Evolutionary conservation across 2,329 filamentous ascomycete species (phyloP).

Genomic region (Cladosporium austrohemisphaericum): DNA sequence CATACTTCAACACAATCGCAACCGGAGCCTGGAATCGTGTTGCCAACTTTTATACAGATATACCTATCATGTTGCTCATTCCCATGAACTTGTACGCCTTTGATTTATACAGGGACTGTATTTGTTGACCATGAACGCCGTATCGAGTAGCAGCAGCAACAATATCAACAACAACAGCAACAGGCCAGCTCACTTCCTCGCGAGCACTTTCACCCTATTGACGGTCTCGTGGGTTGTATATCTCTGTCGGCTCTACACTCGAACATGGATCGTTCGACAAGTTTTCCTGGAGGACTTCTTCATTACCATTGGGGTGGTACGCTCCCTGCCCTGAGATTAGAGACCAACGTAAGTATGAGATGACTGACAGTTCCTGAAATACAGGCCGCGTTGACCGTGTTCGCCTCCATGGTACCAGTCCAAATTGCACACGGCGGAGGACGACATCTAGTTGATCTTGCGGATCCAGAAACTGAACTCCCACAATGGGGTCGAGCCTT

Average conservation of each 20-base stretch:
- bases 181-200: background rate
- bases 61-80: too few relatives aligned
- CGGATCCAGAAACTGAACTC: background rate
- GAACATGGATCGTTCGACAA: background rate
- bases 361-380: too few relatives aligned
- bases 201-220: background rate
- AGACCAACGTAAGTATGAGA: too few relatives aligned
- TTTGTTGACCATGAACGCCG: too few relatives aligned
- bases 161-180: background rate
- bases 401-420: background rate
- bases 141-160: too few relatives aligned
- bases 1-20: too few relatives aligned
- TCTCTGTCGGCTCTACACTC: background rate
- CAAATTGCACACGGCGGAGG: constrained; percentile 1
- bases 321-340: too few relatives aligned
- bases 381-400: background rate
- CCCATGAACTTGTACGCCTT: too few relatives aligned
- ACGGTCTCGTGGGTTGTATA: constrained; percentile 3
- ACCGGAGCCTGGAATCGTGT: too few relatives aligned
- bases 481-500: background rate
- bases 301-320: background rate
- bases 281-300: background rate
- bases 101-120: too few relatives aligned
- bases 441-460: background rate
- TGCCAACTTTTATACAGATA: too few relatives aligned